Conservation (phyloP, 495 filamentous ascomycete species). For the Rusavskia elegans region DNA sequence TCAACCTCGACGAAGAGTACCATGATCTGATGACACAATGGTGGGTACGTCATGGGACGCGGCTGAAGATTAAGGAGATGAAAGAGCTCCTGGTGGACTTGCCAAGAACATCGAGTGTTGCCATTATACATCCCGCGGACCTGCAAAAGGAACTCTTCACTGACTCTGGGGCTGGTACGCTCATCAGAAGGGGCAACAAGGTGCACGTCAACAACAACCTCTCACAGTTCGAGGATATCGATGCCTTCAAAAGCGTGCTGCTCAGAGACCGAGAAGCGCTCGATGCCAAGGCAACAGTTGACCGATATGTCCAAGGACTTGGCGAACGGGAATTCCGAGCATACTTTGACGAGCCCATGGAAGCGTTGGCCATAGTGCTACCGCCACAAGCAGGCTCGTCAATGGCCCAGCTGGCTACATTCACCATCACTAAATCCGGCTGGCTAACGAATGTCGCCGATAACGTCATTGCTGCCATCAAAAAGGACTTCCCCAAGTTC, state of each 20-base stretch:
- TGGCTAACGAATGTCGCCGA: constrained; percentile 97
- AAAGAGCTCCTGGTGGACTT: constrained; percentile 80
- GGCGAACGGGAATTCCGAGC: constrained; percentile 70
- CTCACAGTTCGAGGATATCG: constrained; percentile 63
- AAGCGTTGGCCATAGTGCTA: constrained; percentile 84
- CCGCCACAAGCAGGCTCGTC: constrained; percentile 39
- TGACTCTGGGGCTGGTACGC: constrained; percentile 84
- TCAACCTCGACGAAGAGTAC: constrained; percentile 96
- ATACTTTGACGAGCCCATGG: constrained; percentile 93
- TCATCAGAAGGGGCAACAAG: constrained; percentile 89
- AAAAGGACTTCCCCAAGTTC: constrained; percentile 81
- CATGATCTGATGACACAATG: constrained; percentile 82
- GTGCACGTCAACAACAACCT: constrained; percentile 58
- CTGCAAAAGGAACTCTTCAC: constrained; percentile 92
- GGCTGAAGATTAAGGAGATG: constrained; percentile 97
- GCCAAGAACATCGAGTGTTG: constrained; percentile 84
- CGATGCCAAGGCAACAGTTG: constrained; percentile 69
- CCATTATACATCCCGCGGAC: constrained; percentile 90
- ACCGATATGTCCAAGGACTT: constrained; percentile 69
- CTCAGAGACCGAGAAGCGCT: constrained; percentile 73
- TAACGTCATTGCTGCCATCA: constrained; percentile 85
- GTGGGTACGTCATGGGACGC: constrained; percentile 92
- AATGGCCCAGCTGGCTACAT: constrained; percentile 71
- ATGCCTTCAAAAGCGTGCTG: constrained; percentile 65
- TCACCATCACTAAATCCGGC: constrained; percentile 87